Evolutionary conservation across 2,329 filamentous ascomycete species (phyloP), one percentile per base, ranked within the genome.

Genomic region (Colletotrichum incanum): DNA sequence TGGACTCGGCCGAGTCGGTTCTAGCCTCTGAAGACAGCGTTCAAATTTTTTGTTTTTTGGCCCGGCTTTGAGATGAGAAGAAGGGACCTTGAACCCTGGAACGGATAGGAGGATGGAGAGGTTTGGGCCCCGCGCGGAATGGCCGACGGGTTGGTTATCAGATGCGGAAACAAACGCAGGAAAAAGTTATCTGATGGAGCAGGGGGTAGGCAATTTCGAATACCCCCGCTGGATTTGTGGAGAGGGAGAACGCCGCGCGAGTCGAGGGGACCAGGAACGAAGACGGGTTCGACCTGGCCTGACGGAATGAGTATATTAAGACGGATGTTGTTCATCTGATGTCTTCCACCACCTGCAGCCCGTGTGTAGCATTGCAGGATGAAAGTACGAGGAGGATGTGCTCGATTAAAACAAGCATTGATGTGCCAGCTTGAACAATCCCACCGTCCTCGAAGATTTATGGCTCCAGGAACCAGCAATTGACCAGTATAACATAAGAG

Each of bases 121-220:
- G 41, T 20, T 12, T 5, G 34, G 43, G 23, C 26, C 26, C 41
- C 34, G 47, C 31, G 56, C 65, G 65, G 58, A 50, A 68, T 62
- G 52, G 43, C 65, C 28, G 65, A 34, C 37, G 52, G 37, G 52
- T 26, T 50, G 37, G 45, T 64, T 64, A 72, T 68, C 69, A 68
- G 69, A 72, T 55, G 58, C n/a, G 39, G 26, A 18, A 52, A 5
- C 20, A 20, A 34, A 18, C 14, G 16, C 5, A 39, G n/a, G 31
- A 39, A 67, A 67, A 61, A 65, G 55, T 56, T 69, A 65, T 69
- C 67, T 65, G 67, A 69, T 69, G 60, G 60, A 58, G 9, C 63
- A 71, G 63, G 67, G 67, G 59, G 41, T 34, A 14, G 45, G 59
- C 37, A 45, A 68, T 31, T 59, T 64, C 16, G 55, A 62, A 68